phyloP scores from a whole-genome alignment of 1,284 basidiomycete species.

The Ganoderma boninense region DNA sequence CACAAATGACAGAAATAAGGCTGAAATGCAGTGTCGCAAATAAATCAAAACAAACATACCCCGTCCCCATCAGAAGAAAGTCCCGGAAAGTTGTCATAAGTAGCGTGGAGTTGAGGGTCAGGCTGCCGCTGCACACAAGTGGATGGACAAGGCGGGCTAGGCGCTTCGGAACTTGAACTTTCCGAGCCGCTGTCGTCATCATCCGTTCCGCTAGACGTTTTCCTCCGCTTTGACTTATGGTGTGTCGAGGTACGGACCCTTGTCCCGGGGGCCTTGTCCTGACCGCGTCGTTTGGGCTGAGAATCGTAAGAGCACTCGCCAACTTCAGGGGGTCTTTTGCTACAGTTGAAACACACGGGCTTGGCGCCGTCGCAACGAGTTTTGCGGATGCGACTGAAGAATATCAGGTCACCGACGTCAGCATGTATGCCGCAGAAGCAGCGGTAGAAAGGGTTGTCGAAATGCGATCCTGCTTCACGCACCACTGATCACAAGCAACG shows the following conservation, averaged over 20 bases:
- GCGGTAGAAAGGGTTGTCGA: not conserved
- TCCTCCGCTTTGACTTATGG: constrained; percentile 13
- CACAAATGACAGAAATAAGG: not conserved
- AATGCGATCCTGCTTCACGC: constrained; percentile 30
- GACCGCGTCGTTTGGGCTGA: constrained; percentile 76
- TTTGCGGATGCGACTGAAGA: constrained; percentile 70
- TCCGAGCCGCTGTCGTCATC: constrained; percentile 14
- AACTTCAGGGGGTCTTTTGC: constrained; percentile 49
- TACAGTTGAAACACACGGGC: constrained; percentile 75
- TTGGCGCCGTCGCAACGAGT: constrained; percentile 82
- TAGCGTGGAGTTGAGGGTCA: constrained; percentile 1
- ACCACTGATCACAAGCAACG: constrained; percentile 80
- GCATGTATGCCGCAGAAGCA: not conserved
- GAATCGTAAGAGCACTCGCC: constrained; percentile 59
- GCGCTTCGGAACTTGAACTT: not conserved
- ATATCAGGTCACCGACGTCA: not conserved
- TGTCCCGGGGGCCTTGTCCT: constrained; percentile 77
- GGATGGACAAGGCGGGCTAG: not conserved
- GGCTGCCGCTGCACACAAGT: not conserved
- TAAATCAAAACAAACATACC: not conserved
- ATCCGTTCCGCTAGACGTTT: not conserved
- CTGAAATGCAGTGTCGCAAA: not conserved
- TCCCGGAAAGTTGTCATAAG: constrained; percentile 14
- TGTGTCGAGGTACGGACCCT: constrained; percentile 55
- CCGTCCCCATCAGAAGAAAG: constrained; percentile 9